Conservation (phyloP, 2,329 filamentous ascomycete species). For the Sclerotinia sclerotiorum region DNA sequence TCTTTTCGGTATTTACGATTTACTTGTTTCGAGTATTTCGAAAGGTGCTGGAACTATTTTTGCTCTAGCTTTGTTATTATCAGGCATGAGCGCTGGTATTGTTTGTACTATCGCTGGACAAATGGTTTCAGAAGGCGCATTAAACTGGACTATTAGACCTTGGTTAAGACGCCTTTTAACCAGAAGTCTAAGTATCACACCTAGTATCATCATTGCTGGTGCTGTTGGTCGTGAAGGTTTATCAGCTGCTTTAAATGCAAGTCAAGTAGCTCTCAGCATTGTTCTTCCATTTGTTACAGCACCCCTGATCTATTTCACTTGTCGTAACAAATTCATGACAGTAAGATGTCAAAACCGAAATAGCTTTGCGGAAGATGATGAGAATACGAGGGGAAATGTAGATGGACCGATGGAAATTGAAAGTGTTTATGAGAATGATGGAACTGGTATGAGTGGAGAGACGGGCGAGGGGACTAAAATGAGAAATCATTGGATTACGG, state of each 20-base stretch:
- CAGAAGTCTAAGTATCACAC: conserved; percentile 75
- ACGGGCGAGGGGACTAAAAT: conserved; percentile 48
- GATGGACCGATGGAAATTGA: conserved; percentile 10
- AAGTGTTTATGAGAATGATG: not conserved
- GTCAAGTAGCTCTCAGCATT: conserved; percentile 75
- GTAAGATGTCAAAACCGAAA: conserved; percentile 24
- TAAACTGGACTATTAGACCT: conserved; percentile 71
- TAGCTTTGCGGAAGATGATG: not conserved
- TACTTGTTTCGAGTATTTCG: conserved; percentile 67
- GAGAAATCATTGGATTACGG: conserved; percentile 69
- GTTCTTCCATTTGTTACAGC: conserved; percentile 81
- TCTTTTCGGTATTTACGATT: conserved; percentile 77
- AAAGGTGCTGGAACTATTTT: conserved; percentile 81
- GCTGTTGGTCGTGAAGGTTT: conserved; percentile 72
- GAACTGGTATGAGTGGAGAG: conserved; percentile 29
- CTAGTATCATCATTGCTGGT: conserved; percentile 79
- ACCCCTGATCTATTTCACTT: conserved; percentile 83
- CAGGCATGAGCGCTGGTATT: conserved; percentile 77
- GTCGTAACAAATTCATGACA: conserved; percentile 76
- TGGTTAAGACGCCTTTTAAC: conserved; percentile 80
- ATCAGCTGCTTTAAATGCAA: conserved; percentile 69
- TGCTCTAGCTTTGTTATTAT: conserved; percentile 75
- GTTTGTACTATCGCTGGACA: conserved; percentile 88
- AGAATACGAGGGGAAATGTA: conserved; percentile 7
- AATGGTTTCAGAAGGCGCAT: conserved; percentile 81